Percentiles rank a stretch among this genome's conserved stretches.
These are phyloP conservation scores for Ceratonia siliqua DNA, from an alignment of 306 rosid genomes.

Conservation along the genomic window DNA sequence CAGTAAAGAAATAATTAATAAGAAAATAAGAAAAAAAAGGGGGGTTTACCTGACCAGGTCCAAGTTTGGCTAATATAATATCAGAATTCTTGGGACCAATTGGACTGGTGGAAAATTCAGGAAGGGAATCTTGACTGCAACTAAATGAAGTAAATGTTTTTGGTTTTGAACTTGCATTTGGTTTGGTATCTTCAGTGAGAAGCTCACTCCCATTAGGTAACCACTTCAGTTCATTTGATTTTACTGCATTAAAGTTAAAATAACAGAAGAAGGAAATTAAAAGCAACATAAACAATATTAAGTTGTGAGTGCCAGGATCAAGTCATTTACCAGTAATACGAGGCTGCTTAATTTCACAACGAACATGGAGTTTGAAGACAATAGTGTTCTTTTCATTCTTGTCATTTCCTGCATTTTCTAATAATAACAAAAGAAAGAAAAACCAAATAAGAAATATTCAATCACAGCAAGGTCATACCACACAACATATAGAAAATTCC, in stretches of 20 bases:
- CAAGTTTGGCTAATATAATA: constrained; percentile 78
- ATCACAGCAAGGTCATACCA: neutral
- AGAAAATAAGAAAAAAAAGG: neutral
- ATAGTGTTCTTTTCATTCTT: constrained; percentile 83
- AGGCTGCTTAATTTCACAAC: constrained; percentile 44
- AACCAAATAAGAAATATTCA: constrained; percentile 22
- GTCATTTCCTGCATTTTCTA: constrained; percentile 60
- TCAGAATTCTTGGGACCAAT: constrained; percentile 47
- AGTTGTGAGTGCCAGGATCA: neutral
- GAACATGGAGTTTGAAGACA: constrained; percentile 77
- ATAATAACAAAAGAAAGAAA: constrained; percentile 12
- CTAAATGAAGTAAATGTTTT: constrained; percentile 78
- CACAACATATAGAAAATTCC: constrained; percentile 20
- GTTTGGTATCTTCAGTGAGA: constrained; percentile 48
- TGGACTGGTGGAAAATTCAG: constrained; percentile 63
- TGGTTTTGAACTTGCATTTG: constrained; percentile 53
- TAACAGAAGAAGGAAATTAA: neutral
- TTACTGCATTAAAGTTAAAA: constrained; percentile 57
- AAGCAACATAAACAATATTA: constrained; percentile 3
- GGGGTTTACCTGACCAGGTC: constrained; percentile 90
- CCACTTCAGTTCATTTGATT: constrained; percentile 71
- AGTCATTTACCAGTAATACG: constrained; percentile 64
- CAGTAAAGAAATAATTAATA: neutral
- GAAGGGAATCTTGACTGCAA: constrained; percentile 72
- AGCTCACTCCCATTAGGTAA: constrained; percentile 82